phyloP scores from a whole-genome alignment of 495 filamentous ascomycete genomes.

The Neurospora sp. region DNA sequence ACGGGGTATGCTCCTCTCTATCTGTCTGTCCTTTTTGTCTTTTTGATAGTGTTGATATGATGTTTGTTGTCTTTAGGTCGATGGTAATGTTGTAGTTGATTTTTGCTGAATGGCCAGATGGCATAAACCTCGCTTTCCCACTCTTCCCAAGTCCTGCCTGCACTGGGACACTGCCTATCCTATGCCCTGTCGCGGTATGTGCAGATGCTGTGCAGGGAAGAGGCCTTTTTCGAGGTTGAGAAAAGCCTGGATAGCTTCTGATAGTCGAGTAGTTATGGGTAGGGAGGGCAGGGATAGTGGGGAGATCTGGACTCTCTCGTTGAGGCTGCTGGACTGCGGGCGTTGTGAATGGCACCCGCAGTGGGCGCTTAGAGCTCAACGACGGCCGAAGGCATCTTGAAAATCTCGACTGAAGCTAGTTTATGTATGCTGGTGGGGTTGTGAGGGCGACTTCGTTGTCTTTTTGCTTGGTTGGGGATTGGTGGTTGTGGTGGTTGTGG shows the following conservation, averaged over 20 bases:
- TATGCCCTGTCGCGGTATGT: not conserved
- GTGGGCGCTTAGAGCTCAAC: conserved; percentile 91
- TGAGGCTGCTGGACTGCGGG: conserved; percentile 72
- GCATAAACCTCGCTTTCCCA: not conserved
- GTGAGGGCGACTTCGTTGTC: conserved; percentile 58
- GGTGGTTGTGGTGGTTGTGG: not conserved
- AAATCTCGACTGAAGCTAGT: conserved; percentile 68
- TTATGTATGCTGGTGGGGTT: conserved; percentile 30
- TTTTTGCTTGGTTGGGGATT: conserved; percentile 25
- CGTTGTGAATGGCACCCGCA: conserved; percentile 53
- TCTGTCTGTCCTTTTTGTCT: not conserved
- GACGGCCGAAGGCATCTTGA: conserved; percentile 72
- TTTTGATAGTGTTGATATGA: not conserved
- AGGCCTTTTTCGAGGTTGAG: not conserved
- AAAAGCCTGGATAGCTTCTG: not conserved
- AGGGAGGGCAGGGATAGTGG: not conserved
- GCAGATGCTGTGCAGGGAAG: not conserved
- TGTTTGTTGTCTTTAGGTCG: not conserved
- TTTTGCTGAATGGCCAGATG: not conserved
- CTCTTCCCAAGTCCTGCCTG: not conserved
- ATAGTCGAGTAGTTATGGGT: not conserved
- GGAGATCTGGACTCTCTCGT: conserved; percentile 50
- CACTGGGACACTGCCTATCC: not conserved
- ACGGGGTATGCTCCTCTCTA: not conserved
- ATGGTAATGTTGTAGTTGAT: not conserved